Evolutionary conservation across 768 basidiomycete species (phyloP).

Genomic region (Macrolepiota fuliginosa): DNA sequence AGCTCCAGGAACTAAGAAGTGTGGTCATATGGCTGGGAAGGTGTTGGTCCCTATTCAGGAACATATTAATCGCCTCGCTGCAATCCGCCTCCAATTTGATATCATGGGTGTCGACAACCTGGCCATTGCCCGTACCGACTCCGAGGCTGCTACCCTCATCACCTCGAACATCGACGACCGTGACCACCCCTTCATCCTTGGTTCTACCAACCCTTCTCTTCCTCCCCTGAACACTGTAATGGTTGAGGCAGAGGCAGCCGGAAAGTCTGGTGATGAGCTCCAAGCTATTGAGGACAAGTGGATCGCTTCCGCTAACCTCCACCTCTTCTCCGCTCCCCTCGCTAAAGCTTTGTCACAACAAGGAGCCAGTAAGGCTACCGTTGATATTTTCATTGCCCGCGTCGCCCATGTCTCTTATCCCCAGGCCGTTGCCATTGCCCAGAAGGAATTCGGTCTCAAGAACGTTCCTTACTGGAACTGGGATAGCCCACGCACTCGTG

Average conservation of each 20-base stretch:
- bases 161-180: conserved; percentile 95
- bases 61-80: conserved; percentile 97
- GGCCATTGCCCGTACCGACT: conserved; percentile 91
- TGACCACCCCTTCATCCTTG: conserved; percentile 98
- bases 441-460: conserved; percentile 73
- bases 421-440: conserved; percentile 71
- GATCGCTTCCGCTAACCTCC: conserved; percentile 73
- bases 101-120: conserved; percentile 98
- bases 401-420: conserved; percentile 68
- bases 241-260: conserved; percentile 78
- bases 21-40: conserved; percentile 92
- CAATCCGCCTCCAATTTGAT: conserved; percentile 96
- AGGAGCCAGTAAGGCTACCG: conserved; percentile 42
- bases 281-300: conserved; percentile 90
- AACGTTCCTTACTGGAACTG: conserved; percentile 88
- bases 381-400: conserved; percentile 62
- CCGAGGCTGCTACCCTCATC: conserved; percentile 96
- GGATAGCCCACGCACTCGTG: conserved; percentile 91
- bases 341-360: conserved; percentile 65
- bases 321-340: conserved; percentile 74
- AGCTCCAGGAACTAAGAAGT: conserved; percentile 96
- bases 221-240: conserved; percentile 76
- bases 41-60: conserved; percentile 96
- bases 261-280: conserved; percentile 75
- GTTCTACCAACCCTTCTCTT: conserved; percentile 74